Evolutionary conservation across 2,329 filamentous ascomycete genomes (phyloP).

Genomic region (Aspergillus pseudoviridinutans): DNA sequence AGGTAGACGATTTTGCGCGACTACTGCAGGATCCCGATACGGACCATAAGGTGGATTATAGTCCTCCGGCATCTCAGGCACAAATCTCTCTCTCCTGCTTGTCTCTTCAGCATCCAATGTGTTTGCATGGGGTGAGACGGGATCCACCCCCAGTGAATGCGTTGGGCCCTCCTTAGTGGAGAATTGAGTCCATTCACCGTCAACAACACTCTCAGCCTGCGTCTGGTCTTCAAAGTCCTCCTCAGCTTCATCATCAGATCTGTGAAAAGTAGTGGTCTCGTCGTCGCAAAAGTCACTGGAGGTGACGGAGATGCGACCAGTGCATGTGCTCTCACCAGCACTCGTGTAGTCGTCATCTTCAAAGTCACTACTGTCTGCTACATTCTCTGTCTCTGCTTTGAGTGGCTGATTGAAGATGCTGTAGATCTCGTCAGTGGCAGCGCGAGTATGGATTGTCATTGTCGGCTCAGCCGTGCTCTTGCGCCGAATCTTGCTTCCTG

Average conservation of each 20-base stretch:
- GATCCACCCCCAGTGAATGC: slow-evolving; percentile 19
- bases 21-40: slow-evolving; percentile 73
- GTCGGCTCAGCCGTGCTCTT: slow-evolving; percentile 79
- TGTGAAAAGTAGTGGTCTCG: slow-evolving; percentile 39
- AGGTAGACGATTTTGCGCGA: slow-evolving; percentile 84
- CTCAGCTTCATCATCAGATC: slow-evolving; percentile 43
- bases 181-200: slow-evolving; percentile 85
- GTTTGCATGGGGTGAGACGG: slow-evolving; percentile 2
- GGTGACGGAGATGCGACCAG: slow-evolving; percentile 63
- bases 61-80: slow-evolving; percentile 75
- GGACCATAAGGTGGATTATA: slow-evolving; percentile 75
- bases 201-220: slow-evolving; percentile 52
- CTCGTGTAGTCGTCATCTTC: slow-evolving; percentile 76
- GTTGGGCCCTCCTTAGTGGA: slow-evolving; percentile 61
- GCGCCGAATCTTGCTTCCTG: slow-evolving; percentile 76
- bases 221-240: slow-evolving; percentile 38
- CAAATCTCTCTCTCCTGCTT: slow-evolving; percentile 39
- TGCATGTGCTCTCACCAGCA: slow-evolving; percentile 77
- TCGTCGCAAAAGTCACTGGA: slow-evolving; percentile 65
- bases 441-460: slow-evolving; percentile 94
- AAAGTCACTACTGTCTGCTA: slow-evolving; percentile 61
- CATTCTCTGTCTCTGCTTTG: slow-evolving; percentile 46
- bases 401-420: slow-evolving; percentile 92
- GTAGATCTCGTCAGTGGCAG: slow-evolving; percentile 96
- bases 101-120: slow-evolving; percentile 27